These are phyloP conservation scores for Apiospora marii DNA, from an alignment of 2,329 filamentous ascomycete species.

Conservation along the genomic window DNA sequence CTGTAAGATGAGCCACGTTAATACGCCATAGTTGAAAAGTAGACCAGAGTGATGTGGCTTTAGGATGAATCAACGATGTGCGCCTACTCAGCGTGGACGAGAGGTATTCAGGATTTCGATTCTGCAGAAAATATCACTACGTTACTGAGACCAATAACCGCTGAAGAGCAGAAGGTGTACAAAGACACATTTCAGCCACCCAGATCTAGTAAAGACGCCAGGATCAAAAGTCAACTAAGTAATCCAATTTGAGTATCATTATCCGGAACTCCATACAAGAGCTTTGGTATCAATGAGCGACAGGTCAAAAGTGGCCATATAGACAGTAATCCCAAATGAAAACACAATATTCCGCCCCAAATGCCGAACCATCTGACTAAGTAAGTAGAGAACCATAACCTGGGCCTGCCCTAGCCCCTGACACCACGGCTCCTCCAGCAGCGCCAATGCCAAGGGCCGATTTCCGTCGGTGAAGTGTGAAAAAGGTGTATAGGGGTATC, in stretches of 20 bases:
- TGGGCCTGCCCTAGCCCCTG: not conserved
- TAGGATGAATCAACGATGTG: no score
- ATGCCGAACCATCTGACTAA: not conserved
- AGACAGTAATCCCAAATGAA: slow-evolving; percentile 1
- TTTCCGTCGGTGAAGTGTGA: not conserved
- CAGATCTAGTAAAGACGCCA: not conserved
- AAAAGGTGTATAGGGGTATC: not conserved
- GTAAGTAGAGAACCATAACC: not conserved
- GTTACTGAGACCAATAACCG: no score
- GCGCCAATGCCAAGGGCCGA: not conserved
- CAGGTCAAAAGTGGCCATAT: slow-evolving; percentile 16
- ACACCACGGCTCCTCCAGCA: not conserved
- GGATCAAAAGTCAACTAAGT: not conserved
- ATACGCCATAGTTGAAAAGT: no score
- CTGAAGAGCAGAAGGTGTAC: not conserved
- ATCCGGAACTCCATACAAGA: slow-evolving; percentile 14
- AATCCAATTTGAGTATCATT: slow-evolving; percentile 7
- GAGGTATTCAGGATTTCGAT: no score
- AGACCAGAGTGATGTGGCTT: not conserved
- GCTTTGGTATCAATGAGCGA: slow-evolving; percentile 21
- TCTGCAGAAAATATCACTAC: no score
- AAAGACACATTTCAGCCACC: not conserved
- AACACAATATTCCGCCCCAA: not conserved
- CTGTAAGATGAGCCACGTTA: not conserved
- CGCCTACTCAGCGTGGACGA: no score